These are phyloP conservation scores for Amanita pallidorosea DNA, from an alignment of 768 basidiomycete species.

Conservation along the genomic window DNA sequence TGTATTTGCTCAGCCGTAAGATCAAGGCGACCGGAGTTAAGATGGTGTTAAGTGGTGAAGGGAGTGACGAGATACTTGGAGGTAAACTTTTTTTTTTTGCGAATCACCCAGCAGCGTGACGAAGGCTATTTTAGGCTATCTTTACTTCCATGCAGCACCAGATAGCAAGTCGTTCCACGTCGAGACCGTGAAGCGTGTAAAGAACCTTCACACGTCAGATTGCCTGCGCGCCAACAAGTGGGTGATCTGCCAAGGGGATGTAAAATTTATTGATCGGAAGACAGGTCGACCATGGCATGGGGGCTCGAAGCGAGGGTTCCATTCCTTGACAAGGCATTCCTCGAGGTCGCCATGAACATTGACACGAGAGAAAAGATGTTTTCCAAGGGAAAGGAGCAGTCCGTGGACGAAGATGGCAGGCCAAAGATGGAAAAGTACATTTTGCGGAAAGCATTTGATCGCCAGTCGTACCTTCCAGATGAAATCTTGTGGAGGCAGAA, in stretches of 20 bases:
- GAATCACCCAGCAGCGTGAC: constrained; percentile 1
- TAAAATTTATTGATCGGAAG: background rate
- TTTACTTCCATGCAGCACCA: constrained; percentile 99
- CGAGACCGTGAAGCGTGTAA: constrained; percentile 89
- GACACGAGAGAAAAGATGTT: constrained; percentile 87
- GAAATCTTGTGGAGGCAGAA: constrained; percentile 98
- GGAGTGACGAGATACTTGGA: constrained; percentile 95
- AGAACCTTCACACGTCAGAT: constrained; percentile 95
- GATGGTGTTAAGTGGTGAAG: constrained; percentile 98
- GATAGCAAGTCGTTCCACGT: constrained; percentile 84
- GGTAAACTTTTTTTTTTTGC: constrained; percentile 34
- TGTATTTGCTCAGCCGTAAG: constrained; percentile 97
- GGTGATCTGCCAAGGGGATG: constrained; percentile 11
- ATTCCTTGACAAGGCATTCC: constrained; percentile 94
- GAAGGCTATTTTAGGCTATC: constrained; percentile 55
- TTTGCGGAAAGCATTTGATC: constrained; percentile 89
- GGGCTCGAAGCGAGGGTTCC: constrained; percentile 97
- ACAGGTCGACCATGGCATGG: constrained; percentile 98
- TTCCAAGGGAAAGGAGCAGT: constrained; percentile 64
- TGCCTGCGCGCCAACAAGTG: constrained; percentile 98
- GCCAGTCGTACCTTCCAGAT: constrained; percentile 78
- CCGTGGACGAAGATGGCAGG: constrained; percentile 73
- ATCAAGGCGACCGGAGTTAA: constrained; percentile 99
- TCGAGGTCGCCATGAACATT: constrained; percentile 88
- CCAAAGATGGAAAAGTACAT: constrained; percentile 99